A percentile compares a stretch with the other conserved stretches of the same genome.
Conservation (phyloP, 345 rosid species). For the Nephelium lappaceum region DNA sequence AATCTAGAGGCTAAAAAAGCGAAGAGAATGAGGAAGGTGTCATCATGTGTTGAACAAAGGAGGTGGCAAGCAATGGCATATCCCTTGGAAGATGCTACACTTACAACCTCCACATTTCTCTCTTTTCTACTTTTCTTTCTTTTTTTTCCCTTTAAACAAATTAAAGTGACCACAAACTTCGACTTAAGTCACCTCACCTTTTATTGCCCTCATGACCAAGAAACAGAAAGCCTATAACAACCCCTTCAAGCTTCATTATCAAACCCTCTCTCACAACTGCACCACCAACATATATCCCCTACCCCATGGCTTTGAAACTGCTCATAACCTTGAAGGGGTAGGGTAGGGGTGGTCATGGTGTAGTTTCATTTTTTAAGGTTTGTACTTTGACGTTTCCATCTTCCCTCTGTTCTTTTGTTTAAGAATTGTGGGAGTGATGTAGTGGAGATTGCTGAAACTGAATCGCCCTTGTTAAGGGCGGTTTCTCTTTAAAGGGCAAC, state of each 20-base stretch:
- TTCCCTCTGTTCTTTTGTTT: not conserved
- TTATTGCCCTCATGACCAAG: conserved; percentile 35
- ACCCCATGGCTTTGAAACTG: conserved; percentile 8
- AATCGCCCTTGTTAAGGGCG: conserved; percentile 21
- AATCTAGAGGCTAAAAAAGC: not conserved
- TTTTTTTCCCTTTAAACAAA: conserved; percentile 21
- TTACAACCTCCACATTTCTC: conserved; percentile 24
- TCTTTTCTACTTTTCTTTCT: not conserved
- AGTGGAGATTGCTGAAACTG: conserved; percentile 20
- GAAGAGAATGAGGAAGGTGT: conserved; percentile 10
- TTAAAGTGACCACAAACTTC: conserved; percentile 22
- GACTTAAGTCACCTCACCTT: conserved; percentile 44
- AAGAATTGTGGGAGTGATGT: not conserved
- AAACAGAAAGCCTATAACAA: conserved; percentile 19
- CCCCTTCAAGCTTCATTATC: conserved; percentile 10
- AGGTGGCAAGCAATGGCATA: conserved; percentile 46
- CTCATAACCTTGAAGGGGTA: not conserved
- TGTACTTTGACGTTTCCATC: not conserved
- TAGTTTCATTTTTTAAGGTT: not conserved
- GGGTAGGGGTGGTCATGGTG: conserved; percentile 19
- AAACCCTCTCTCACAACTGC: conserved; percentile 34
- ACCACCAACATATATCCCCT: conserved; percentile 25
- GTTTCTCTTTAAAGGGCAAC: conserved; percentile 52
- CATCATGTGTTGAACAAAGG: conserved; percentile 8
- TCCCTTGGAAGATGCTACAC: conserved; percentile 59